phyloP scores from a whole-genome alignment of 108 stramenopile genomes.

The Poteriospumella lacustris region DNA sequence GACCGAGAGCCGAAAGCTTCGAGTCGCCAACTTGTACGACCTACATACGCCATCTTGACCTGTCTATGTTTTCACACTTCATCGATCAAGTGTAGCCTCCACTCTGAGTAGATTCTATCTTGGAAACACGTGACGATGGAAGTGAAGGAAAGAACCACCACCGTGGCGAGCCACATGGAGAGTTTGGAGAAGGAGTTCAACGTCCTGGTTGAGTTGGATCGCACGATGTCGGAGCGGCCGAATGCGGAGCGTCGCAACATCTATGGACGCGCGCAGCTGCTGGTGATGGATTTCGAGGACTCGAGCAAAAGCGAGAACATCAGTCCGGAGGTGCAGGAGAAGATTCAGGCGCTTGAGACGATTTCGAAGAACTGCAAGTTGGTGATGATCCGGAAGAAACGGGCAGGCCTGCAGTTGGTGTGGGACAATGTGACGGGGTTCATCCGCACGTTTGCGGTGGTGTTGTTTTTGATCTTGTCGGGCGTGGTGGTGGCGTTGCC shows the following conservation, averaged over 20 bases:
- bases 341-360: neutral
- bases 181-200: too few relatives aligned
- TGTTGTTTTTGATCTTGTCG: neutral
- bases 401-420: neutral
- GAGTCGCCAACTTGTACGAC: too few relatives aligned
- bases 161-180: too few relatives aligned
- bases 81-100: too few relatives aligned
- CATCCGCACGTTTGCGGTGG: neutral
- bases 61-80: too few relatives aligned
- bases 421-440: neutral
- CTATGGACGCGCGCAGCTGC: neutral
- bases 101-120: too few relatives aligned
- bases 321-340: neutral
- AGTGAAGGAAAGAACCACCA: too few relatives aligned
- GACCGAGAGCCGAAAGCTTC: too few relatives aligned
- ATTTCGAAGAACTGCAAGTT: neutral
- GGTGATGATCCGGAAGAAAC: neutral
- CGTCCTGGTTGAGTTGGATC: too few relatives aligned
- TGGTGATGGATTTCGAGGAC: neutral
- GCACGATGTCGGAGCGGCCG: too few relatives aligned
- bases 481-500: neutral
- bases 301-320: neutral
- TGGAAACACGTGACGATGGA: too few relatives aligned
- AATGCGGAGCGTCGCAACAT: neutral
- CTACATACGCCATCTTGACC: too few relatives aligned